A percentile compares a stretch with the other conserved stretches of the same genome.
phyloP scores from a whole-genome alignment of 2,329 filamentous ascomycete genomes.

The Trichoderma guizhouense region DNA sequence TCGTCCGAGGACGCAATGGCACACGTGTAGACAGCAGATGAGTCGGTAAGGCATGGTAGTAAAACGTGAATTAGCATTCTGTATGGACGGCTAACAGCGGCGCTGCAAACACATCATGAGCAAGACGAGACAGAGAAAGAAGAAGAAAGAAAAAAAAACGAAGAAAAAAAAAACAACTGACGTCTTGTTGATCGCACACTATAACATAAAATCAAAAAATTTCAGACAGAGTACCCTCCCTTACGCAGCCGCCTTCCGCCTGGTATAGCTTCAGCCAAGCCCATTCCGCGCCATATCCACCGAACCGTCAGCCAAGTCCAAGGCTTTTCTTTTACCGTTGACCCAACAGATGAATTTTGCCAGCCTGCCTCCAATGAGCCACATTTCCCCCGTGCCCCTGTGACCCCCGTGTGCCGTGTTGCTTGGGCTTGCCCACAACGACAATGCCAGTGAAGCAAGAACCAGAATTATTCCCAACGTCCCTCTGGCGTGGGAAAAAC shows the following conservation, averaged over 20 bases:
- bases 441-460: not conserved
- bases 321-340: slow-evolving; percentile 2
- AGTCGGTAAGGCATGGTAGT: not conserved
- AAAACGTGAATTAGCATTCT: not conserved
- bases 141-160: not conserved
- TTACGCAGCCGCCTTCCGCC: not conserved
- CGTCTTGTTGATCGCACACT: slow-evolving; percentile 11
- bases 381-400: not conserved
- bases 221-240: not conserved
- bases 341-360: slow-evolving; percentile 4
- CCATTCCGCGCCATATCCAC: slow-evolving; percentile 13
- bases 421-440: not conserved
- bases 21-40: not conserved
- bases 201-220: not conserved
- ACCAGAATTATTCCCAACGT: not conserved
- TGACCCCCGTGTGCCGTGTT: not conserved
- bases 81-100: not conserved
- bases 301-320: slow-evolving; percentile 1
- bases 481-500: not conserved
- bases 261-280: not conserved
- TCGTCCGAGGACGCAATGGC: not conserved
- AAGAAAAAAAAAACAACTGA: not conserved
- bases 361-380: slow-evolving; percentile 1
- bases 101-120: not conserved
- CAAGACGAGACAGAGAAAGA: not conserved